Conservation (phyloP, 495 filamentous ascomycete genomes). For the Aspergillus campestris region DNA sequence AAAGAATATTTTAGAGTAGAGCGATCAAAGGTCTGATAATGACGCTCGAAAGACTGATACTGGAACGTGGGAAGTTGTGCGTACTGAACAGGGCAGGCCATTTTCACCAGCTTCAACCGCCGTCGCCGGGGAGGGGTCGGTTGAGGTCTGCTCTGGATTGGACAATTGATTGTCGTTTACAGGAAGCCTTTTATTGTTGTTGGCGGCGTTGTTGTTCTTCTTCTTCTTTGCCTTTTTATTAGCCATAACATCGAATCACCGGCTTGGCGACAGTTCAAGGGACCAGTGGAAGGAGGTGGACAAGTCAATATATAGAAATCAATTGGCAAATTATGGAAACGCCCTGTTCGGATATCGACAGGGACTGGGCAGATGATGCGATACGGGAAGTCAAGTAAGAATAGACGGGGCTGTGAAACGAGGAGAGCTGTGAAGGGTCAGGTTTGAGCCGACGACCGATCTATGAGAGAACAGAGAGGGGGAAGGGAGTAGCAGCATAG, state of each 20-base stretch:
- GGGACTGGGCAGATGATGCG: slow-evolving; percentile 8
- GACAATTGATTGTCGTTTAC: slow-evolving; percentile 19
- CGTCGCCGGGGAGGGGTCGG: slow-evolving; percentile 18
- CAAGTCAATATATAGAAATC: slow-evolving; percentile 21
- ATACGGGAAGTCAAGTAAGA: slow-evolving; percentile 12
- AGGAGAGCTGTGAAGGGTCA: slow-evolving; percentile 18
- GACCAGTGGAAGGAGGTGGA: slow-evolving; percentile 16
- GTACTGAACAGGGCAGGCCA: slow-evolving; percentile 33
- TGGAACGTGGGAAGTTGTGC: slow-evolving; percentile 31
- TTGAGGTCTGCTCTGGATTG: slow-evolving; percentile 12
- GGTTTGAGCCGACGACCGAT: slow-evolving; percentile 12
- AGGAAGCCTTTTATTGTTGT: slow-evolving; percentile 18
- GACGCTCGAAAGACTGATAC: slow-evolving; percentile 31
- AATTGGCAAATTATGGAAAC: slow-evolving; percentile 24
- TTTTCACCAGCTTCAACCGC: slow-evolving; percentile 26
- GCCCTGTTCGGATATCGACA: slow-evolving; percentile 21
- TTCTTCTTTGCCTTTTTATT: slow-evolving; percentile 24
- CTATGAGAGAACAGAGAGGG: slow-evolving; percentile 26
- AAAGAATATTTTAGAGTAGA: slow-evolving; percentile 25
- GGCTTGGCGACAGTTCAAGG: slow-evolving; percentile 15
- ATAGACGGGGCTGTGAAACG: slow-evolving; percentile 16
- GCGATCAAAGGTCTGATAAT: slow-evolving; percentile 35
- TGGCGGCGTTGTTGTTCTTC: slow-evolving; percentile 28
- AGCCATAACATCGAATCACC: slow-evolving; percentile 31
- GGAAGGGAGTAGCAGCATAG: slow-evolving; percentile 8